Evolutionary conservation across 163 green algal species (phyloP).

Genomic region (Scenedesmus sp.): DNA sequence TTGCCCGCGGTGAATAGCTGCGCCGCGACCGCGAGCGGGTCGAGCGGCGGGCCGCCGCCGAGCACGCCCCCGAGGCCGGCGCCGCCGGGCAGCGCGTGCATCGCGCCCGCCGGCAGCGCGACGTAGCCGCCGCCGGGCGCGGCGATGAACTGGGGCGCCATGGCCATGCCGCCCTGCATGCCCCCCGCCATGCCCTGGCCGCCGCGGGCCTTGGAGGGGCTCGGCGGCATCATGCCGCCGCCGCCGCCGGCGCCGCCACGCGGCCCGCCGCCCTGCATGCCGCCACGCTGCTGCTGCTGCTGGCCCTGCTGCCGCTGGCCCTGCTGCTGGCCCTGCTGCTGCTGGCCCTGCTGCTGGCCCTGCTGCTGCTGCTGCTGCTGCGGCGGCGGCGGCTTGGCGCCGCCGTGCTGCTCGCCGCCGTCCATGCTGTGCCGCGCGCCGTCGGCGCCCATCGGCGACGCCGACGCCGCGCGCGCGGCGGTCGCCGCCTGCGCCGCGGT

Average conservation of each 20-base stretch:
- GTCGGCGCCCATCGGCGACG: too few species aligned
- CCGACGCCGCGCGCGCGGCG: too few species aligned
- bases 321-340: background rate
- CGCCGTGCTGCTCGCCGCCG: background rate
- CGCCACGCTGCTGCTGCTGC: slow-evolving; percentile 1
- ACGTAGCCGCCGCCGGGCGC: background rate
- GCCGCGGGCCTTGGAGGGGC: background rate
- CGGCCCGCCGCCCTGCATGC: background rate
- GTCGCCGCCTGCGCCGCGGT: background rate
- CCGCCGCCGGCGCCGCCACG: background rate
- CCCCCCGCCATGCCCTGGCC: background rate
- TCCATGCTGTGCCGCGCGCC: background rate
- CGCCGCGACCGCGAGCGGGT: background rate
- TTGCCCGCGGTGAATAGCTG: slow-evolving; percentile 16
- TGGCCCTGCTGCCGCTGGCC: background rate
- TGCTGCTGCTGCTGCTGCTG: slow-evolving; percentile 12
- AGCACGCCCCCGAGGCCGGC: too few species aligned
- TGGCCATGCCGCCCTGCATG: slow-evolving; percentile 13
- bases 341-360: slow-evolving; percentile 23
- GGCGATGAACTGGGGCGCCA: slow-evolving; percentile 14
- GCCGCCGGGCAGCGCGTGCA: background rate
- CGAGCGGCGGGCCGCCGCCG: background rate
- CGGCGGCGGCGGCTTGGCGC: background rate
- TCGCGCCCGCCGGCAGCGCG: background rate
- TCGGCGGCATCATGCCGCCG: background rate